These are phyloP conservation scores for Protomyces lactucae-debilis DNA, from an alignment of 1,139 yeast species.

Conservation along the genomic window DNA sequence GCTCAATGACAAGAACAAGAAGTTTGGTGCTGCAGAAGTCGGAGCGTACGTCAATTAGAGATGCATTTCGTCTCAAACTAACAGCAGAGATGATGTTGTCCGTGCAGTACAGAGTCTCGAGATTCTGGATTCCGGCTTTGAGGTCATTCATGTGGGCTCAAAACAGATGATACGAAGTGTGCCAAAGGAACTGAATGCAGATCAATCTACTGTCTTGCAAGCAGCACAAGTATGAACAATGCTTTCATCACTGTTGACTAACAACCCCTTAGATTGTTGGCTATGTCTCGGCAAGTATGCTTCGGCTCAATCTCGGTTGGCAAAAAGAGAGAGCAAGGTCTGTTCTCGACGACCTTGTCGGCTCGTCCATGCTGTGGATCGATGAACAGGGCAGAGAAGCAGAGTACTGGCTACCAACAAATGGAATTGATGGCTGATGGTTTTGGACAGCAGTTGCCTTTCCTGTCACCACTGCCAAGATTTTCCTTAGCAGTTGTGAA, in stretches of 20 bases:
- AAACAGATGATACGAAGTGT: constrained; percentile 47
- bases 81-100: constrained; percentile 44
- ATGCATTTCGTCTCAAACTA: neutral
- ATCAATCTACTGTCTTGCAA: constrained; percentile 66
- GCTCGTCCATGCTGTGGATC: constrained; percentile 77
- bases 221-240: constrained; percentile 49
- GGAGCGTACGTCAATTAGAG: constrained; percentile 1
- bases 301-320: constrained; percentile 75
- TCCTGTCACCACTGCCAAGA: too few relatives aligned
- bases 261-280: constrained; percentile 47
- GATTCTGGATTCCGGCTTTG: constrained; percentile 48
- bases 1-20: constrained; percentile 33
- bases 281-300: constrained; percentile 57
- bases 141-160: constrained; percentile 41
- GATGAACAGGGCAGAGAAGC: constrained; percentile 58
- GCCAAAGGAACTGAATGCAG: constrained; percentile 53
- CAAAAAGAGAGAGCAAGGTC: constrained; percentile 54
- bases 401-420: constrained; percentile 52
- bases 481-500: too few relatives aligned
- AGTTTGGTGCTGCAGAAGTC: constrained; percentile 38
- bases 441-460: too few relatives aligned
- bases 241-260: neutral
- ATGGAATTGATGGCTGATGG: neutral
- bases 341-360: constrained; percentile 71
- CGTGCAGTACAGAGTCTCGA: constrained; percentile 46